Evolutionary conservation across 2,329 filamentous ascomycete species (phyloP).

Genomic region (Xylaria sp.): DNA sequence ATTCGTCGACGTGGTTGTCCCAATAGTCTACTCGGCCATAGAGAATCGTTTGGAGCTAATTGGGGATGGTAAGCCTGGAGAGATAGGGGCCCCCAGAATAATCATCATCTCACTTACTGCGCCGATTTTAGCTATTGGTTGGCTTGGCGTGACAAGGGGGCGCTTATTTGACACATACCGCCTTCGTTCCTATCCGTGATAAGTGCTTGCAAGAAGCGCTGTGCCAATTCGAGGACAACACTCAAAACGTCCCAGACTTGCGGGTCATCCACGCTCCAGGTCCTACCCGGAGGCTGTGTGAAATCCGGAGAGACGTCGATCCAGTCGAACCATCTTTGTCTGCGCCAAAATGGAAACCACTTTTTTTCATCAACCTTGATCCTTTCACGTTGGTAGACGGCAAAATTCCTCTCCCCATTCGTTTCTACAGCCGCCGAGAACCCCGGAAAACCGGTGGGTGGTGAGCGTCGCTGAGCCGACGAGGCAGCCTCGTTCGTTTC

Average conservation of each 20-base stretch:
- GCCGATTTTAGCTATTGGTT: not conserved
- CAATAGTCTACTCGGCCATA: slow-evolving; percentile 16
- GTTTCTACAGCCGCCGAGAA: too few species aligned
- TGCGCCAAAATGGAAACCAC: too few species aligned
- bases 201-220: slow-evolving; percentile 5
- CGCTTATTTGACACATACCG: not conserved
- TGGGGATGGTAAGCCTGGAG: too few species aligned
- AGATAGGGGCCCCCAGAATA: not conserved
- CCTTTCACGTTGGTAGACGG: too few species aligned
- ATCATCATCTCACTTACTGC: slow-evolving; percentile 10
- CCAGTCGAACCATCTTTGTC: too few species aligned
- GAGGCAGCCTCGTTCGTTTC: too few species aligned
- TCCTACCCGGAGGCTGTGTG: not conserved
- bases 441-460: too few species aligned
- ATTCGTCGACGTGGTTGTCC: not conserved
- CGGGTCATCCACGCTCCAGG: slow-evolving; percentile 9
- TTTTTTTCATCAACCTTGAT: too few species aligned
- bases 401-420: too few species aligned
- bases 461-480: too few species aligned
- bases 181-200: slow-evolving; percentile 9
- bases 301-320: too few species aligned
- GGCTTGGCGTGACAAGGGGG: not conserved
- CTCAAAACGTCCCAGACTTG: not conserved
- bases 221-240: not conserved
- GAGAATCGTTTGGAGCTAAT: slow-evolving; percentile 3